A percentile compares a stretch with the other conserved stretches of the same genome.
Conservation (phyloP, 768 basidiomycete species). For the Heimioporus sp. region DNA sequence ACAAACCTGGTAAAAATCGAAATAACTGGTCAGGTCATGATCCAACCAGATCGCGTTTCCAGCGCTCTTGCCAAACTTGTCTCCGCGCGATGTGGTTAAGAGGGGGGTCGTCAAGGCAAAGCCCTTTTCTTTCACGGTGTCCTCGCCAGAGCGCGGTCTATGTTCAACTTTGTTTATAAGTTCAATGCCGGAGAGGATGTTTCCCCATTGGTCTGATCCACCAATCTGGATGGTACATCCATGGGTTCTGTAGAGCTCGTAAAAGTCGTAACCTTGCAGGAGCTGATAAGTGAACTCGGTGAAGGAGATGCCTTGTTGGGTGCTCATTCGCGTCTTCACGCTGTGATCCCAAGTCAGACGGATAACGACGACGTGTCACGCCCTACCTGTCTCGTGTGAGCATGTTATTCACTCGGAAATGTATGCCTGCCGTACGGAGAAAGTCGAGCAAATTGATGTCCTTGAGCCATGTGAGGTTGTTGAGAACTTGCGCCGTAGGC, state of each 20-base stretch:
- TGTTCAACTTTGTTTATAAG: conserved; percentile 62
- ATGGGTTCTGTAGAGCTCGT: conserved; percentile 60
- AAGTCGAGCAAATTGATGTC: conserved; percentile 79
- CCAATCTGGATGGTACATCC: conserved; percentile 87
- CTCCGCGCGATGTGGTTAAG: conserved; percentile 82
- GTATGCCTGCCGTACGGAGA: conserved; percentile 74
- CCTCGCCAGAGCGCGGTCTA: neutral
- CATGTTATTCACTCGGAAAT: conserved; percentile 87
- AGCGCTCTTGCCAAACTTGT: conserved; percentile 97
- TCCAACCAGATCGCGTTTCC: conserved; percentile 96
- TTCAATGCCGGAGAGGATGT: conserved; percentile 91
- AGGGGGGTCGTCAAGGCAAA: conserved; percentile 94
- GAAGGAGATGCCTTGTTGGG: conserved; percentile 91
- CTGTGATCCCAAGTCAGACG: conserved; percentile 39
- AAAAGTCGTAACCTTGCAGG: conserved; percentile 95
- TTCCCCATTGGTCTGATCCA: conserved; percentile 98
- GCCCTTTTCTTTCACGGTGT: conserved; percentile 36
- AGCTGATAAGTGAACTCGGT: conserved; percentile 98
- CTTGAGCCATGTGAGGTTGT: conserved; percentile 80
- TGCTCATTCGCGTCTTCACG: conserved; percentile 75
- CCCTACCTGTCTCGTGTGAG: conserved; percentile 82
- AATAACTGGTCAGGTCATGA: conserved; percentile 70
- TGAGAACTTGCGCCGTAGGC: conserved; percentile 42
- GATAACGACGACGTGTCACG: neutral
- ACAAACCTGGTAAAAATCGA: conserved; percentile 91